Percentiles rank a stretch among this genome's conserved stretches.
Evolutionary conservation across 73 alveolate species (phyloP).

Genomic region (Tetrahymena malaccensis): DNA sequence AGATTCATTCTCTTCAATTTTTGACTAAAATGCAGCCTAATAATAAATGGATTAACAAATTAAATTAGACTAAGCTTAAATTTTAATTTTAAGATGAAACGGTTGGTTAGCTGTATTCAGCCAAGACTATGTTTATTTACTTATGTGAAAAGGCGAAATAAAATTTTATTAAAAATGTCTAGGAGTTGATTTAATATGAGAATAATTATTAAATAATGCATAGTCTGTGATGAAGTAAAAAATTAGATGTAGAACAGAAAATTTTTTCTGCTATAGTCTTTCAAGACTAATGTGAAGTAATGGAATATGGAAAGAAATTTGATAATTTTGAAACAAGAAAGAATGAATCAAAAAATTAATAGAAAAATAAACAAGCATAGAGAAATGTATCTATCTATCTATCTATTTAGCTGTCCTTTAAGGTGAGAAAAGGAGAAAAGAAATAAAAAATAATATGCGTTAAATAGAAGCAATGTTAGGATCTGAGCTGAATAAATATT

Average conservation of each 20-base stretch:
- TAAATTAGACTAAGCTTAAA: background rate
- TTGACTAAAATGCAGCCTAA: background rate
- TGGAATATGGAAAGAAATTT: too few species aligned
- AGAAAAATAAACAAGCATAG: background rate
- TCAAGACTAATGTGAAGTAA: background rate
- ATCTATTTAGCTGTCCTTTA: background rate
- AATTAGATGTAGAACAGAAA: background rate
- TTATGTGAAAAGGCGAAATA: background rate
- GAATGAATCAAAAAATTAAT: background rate
- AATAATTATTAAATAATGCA: too few species aligned
- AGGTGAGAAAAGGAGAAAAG: background rate
- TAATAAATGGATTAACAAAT: background rate
- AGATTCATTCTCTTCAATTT: background rate
- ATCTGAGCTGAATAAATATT: background rate
- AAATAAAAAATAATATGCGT: background rate
- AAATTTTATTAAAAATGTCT: background rate
- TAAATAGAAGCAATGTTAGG: background rate
- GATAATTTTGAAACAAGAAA: background rate
- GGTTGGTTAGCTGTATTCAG: background rate
- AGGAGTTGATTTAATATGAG: background rate
- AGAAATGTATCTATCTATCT: background rate
- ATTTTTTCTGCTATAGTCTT: background rate
- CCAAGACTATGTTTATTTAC: too few species aligned
- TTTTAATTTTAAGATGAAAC: background rate
- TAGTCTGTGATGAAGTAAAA: background rate